phyloP scores from a whole-genome alignment of 1,139 yeast genomes.

The Scheffersomyces illinoinensis region DNA sequence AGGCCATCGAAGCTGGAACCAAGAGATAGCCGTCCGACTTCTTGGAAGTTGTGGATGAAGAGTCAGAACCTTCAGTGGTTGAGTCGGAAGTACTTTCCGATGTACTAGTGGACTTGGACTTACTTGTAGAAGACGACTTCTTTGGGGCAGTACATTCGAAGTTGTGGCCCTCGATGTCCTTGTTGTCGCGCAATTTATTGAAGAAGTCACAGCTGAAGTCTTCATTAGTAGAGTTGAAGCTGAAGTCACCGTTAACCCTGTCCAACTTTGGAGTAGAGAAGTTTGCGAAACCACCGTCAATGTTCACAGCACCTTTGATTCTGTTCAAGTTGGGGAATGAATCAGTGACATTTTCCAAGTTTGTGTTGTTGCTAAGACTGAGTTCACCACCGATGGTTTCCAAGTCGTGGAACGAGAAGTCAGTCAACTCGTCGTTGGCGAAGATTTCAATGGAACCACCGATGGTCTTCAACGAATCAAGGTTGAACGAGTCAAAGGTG shows the following conservation, averaged over 20 bases:
- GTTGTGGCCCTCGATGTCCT: conserved; percentile 48
- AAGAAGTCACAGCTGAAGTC: conserved; percentile 41
- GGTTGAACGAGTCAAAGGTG: conserved; percentile 33
- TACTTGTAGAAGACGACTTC: conserved; percentile 12
- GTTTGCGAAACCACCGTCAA: conserved; percentile 41
- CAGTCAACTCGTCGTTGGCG: conserved; percentile 44
- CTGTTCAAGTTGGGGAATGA: conserved; percentile 33
- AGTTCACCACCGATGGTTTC: conserved; percentile 45
- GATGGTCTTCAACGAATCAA: conserved; percentile 31
- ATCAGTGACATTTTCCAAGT: conserved; percentile 34
- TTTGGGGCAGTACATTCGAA: conserved; percentile 42
- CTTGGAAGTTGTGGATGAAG: conserved; percentile 20
- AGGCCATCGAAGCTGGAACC: conserved; percentile 14
- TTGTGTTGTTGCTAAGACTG: conserved; percentile 44
- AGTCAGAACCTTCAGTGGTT: conserved; percentile 12
- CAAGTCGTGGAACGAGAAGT: conserved; percentile 30
- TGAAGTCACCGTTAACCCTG: conserved; percentile 47
- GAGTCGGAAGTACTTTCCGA: conserved; percentile 16
- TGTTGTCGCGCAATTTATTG: conserved; percentile 31
- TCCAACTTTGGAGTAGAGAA: conserved; percentile 39
- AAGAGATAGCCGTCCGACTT: conserved; percentile 18
- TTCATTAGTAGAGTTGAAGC: conserved; percentile 35
- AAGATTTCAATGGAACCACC: conserved; percentile 46
- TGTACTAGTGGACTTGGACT: conserved; percentile 9
- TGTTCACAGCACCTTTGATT: conserved; percentile 46